phyloP scores from a whole-genome alignment of 495 filamentous ascomycete genomes.

The Lentithecium fluviatile region DNA sequence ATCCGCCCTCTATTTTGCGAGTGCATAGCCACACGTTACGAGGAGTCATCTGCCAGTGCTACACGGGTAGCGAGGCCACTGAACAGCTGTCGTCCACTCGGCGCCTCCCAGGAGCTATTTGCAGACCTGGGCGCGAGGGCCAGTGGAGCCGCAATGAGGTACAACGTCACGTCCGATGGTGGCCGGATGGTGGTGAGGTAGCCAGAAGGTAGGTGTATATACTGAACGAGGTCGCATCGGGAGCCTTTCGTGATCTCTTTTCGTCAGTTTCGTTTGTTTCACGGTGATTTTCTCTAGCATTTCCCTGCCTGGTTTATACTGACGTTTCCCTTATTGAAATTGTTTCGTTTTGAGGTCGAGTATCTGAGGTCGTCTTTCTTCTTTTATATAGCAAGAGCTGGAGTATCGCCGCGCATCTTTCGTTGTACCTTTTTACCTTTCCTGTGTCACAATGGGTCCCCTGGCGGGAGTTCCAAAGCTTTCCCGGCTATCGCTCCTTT shows the following conservation, averaged over 20 bases:
- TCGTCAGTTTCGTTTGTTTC: conserved; percentile 1
- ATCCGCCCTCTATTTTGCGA: conserved; percentile 1
- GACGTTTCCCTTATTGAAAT: background rate
- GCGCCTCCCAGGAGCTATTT: conserved; percentile 30
- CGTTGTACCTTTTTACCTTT: background rate
- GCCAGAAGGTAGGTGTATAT: conserved; percentile 23
- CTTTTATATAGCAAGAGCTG: background rate
- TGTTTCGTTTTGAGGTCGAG: background rate
- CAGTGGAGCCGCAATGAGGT: background rate
- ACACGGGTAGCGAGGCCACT: conserved; percentile 21
- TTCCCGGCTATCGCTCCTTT: conserved; percentile 38
- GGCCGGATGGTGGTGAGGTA: conserved; percentile 3
- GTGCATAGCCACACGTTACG: conserved; percentile 29
- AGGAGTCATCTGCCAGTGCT: conserved; percentile 32
- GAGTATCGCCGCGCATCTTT: background rate
- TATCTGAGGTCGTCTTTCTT: background rate
- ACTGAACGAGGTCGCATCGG: background rate
- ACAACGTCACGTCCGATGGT: background rate
- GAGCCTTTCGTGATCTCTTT: background rate
- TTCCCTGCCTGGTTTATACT: background rate
- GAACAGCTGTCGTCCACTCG: conserved; percentile 26
- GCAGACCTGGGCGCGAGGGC: conserved; percentile 15
- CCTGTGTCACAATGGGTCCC: conserved; percentile 19
- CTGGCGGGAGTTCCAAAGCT: conserved; percentile 20
- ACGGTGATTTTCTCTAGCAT: background rate